These are phyloP conservation scores for Ustilago trichophora DNA, from an alignment of 1,284 basidiomycete species.

Conservation along the genomic window DNA sequence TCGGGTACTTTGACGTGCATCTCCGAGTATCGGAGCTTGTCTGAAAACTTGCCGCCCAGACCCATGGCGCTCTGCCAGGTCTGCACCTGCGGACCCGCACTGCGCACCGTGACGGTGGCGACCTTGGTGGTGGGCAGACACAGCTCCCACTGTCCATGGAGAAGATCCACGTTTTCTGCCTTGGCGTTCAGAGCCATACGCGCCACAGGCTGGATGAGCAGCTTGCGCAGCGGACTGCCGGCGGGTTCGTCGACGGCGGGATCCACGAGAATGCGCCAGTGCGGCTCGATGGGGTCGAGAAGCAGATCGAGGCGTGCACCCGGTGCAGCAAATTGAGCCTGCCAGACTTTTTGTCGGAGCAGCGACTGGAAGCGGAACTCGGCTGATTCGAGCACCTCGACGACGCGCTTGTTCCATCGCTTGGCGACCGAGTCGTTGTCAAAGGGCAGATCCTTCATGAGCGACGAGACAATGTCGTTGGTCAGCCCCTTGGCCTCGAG, in stretches of 20 bases:
- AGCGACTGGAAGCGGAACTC: constrained; percentile 54
- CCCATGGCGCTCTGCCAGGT: constrained; percentile 87
- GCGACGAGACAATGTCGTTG: constrained; percentile 71
- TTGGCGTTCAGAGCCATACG: constrained; percentile 71
- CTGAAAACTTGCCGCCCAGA: constrained; percentile 75
- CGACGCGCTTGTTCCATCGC: constrained; percentile 76
- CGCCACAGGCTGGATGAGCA: constrained; percentile 80
- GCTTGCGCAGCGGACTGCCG: constrained; percentile 79
- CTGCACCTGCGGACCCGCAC: constrained; percentile 77
- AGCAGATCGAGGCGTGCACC: constrained; percentile 78
- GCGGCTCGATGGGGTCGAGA: constrained; percentile 78
- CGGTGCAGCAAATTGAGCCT: constrained; percentile 79
- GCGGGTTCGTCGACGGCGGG: constrained; percentile 77
- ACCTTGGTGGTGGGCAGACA: constrained; percentile 76
- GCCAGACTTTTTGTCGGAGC: constrained; percentile 82
- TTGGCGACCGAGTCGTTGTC: constrained; percentile 72
- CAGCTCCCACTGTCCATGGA: constrained; percentile 82
- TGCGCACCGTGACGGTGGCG: constrained; percentile 74
- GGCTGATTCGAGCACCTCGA: constrained; percentile 71
- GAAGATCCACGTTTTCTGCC: constrained; percentile 68
- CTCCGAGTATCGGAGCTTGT: constrained; percentile 76
- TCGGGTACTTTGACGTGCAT: constrained; percentile 74
- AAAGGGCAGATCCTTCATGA: constrained; percentile 67
- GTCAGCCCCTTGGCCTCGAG: constrained; percentile 67
- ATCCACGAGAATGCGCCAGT: constrained; percentile 80